Evolutionary conservation across 1,284 basidiomycete genomes (phyloP), one percentile per base, ranked within the genome.

Genomic region (Cutaneotrichosporon sp.): DNA sequence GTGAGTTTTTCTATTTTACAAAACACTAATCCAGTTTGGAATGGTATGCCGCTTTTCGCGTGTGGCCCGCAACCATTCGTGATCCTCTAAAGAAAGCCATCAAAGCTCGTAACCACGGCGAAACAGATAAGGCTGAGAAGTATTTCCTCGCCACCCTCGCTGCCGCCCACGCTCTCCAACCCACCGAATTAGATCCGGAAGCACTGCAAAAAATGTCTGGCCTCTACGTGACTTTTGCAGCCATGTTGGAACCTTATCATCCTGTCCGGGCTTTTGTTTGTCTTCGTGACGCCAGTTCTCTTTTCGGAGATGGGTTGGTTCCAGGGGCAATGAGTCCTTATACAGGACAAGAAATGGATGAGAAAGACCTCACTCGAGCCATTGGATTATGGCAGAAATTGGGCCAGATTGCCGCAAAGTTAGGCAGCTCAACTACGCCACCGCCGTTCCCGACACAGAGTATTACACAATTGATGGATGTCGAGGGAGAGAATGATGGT

Each of bases 141-240:
- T 76, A 71, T 64, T 80, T 80, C 67, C 66, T 70, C 52, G 65
- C 74, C 73, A 76, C 78, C 1, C 65, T 78, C 34, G 69, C 71
- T 36, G 73, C 71, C 9, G 71, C 75, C 13, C 65, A 67, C 10
- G 40, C 64, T 10, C 55, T 78, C 26, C 70, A 72, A 0, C 61
- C 74, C 0, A 64, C 70, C 0, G 68, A 62, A 1, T 71, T 81
- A 21, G 71, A 69, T 30, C 74, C 76, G 0, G 74, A 78, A 34
- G 75, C 78, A 2, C 62, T 80, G 13, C 73, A 76, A 32, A 81
- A 79, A 69, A 69, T 81, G 22, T 74, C 76, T 1, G 80, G 80
- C 8, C 71, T 81, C 51, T 80, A 76, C 70, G 74, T 78, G 50
- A 72, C 76, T 26, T 69, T 75, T 32, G 70, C 76, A 2, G 64